These are phyloP conservation scores for Fusarium caatingaense DNA, from an alignment of 2,329 filamentous ascomycete species.

Conservation along the genomic window DNA sequence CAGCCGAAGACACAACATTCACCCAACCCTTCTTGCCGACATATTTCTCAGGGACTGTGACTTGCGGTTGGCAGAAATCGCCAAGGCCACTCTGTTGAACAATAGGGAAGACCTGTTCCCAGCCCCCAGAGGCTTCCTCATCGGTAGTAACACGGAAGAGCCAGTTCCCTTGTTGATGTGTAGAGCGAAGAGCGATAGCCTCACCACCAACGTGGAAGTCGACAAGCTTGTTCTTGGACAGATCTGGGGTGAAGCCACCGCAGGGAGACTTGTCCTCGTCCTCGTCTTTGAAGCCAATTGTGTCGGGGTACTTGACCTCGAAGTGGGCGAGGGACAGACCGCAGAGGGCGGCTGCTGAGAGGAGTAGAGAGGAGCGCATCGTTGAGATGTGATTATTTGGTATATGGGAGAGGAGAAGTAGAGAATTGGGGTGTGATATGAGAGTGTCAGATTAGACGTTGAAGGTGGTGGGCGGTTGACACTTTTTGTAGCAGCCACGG, in stretches of 20 bases:
- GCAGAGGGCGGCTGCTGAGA: conserved; percentile 54
- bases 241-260: conserved; percentile 63
- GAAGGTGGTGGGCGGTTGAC: conserved; percentile 30
- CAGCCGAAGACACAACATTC: conserved; percentile 61
- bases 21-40: conserved; percentile 67
- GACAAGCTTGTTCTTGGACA: conserved; percentile 59
- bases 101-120: conserved; percentile 66
- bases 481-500: conserved; percentile 38
- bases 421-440: neutral
- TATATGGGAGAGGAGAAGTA: neutral
- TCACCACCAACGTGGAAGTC: conserved; percentile 70
- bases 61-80: conserved; percentile 62
- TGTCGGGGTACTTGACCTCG: conserved; percentile 59
- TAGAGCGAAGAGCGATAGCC: conserved; percentile 59
- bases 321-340: conserved; percentile 64
- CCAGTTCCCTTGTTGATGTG: conserved; percentile 66
- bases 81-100: conserved; percentile 66
- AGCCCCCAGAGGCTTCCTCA: conserved; percentile 58
- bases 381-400: conserved; percentile 23
- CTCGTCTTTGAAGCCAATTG: conserved; percentile 62
- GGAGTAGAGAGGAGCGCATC: conserved; percentile 52
- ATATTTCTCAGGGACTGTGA: conserved; percentile 62
- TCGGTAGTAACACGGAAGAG: conserved; percentile 69
- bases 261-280: conserved; percentile 61
- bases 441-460: neutral